phyloP scores from a whole-genome alignment of 2,329 filamentous ascomycete genomes.

The Fusarium continuum region DNA sequence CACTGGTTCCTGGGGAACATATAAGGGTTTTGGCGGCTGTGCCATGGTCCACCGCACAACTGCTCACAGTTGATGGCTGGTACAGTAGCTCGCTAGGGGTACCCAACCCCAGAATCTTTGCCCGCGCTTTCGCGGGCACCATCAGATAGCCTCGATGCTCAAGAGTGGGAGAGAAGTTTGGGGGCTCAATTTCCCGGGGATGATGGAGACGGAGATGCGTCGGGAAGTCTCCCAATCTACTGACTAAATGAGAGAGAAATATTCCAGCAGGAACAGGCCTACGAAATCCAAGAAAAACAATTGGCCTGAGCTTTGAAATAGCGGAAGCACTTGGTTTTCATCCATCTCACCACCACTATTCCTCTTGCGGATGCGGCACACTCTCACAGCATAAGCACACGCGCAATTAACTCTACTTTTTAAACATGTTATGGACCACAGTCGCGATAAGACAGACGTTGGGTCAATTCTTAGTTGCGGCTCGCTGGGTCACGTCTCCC shows the following conservation, averaged over 20 bases:
- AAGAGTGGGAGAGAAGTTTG: conserved; percentile 34
- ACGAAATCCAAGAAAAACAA: conserved; percentile 30
- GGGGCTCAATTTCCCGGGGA: conserved; percentile 19
- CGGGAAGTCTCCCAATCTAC: conserved; percentile 27
- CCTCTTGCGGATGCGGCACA: conserved; percentile 26
- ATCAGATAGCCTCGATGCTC: conserved; percentile 30
- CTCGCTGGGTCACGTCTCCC: conserved; percentile 1
- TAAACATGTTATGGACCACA: conserved; percentile 7
- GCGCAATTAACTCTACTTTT: conserved; percentile 25
- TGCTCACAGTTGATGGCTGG: not conserved
- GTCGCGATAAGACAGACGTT: conserved; percentile 23
- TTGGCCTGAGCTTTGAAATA: conserved; percentile 2
- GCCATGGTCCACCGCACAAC: not conserved
- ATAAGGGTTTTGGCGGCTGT: conserved; percentile 2
- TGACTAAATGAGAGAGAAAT: conserved; percentile 9
- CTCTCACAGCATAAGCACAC: conserved; percentile 2
- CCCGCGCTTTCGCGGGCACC: conserved; percentile 31
- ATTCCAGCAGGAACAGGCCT: conserved; percentile 8
- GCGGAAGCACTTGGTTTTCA: not conserved
- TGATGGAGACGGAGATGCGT: conserved; percentile 5
- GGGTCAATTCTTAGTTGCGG: conserved; percentile 6
- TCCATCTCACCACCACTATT: conserved; percentile 22
- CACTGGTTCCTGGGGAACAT: conserved; percentile 27
- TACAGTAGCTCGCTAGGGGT: not conserved
- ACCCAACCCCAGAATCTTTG: conserved; percentile 37